Evolutionary conservation across 75 land plant genomes (phyloP), one percentile per base, ranked within the genome.

Genomic region (Selaginella moellendorffii): DNA sequence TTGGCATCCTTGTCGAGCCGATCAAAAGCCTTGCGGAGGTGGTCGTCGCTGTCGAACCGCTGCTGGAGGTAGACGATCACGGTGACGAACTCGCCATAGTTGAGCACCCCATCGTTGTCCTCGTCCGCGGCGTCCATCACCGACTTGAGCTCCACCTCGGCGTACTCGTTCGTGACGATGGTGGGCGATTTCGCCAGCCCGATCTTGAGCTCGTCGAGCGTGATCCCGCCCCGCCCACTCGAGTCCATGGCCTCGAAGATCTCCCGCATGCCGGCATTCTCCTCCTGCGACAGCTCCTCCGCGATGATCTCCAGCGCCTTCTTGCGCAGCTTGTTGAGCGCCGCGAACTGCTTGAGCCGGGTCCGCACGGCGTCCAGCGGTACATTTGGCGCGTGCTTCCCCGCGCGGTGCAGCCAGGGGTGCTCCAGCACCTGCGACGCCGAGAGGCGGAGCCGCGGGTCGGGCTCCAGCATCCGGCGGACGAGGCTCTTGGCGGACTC

Each of bases 11-110:
- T 80, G 68, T 87, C 92, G 60, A 87, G 82, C 67, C 76, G 81
- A 65, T 65, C 69, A 67, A 87, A 87, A 36, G 92, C 92, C 66
- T 68, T 73, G 0, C 62, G 66, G 28, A 87, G 72, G 66, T 85
- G 83, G 64, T 82, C 88, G 54, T 87, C 88, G 31, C 85, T 87
- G 29, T 82, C 88, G 77, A 87, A 73, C 63, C 76, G 80, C 68
- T 85, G 88, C n/a, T n/a, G n/a, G 58, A 87, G 72, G 54, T 87
- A 87, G 26, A 82, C 85, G 88, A 84, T 68, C n/a, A 83, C 83
- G 0, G 96, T 80, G 31, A 90, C 82, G 69, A 90, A 90, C 65
- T 90, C 96, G 24, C 82, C 82, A 69, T 86, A 86, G 51, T 83
- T 86, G 52, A 90, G 72, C 0, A 71, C 69, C 19, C 96, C 96